Conservation (phyloP, 352 stramenopile species). For the Globisporangium okanoganense region DNA sequence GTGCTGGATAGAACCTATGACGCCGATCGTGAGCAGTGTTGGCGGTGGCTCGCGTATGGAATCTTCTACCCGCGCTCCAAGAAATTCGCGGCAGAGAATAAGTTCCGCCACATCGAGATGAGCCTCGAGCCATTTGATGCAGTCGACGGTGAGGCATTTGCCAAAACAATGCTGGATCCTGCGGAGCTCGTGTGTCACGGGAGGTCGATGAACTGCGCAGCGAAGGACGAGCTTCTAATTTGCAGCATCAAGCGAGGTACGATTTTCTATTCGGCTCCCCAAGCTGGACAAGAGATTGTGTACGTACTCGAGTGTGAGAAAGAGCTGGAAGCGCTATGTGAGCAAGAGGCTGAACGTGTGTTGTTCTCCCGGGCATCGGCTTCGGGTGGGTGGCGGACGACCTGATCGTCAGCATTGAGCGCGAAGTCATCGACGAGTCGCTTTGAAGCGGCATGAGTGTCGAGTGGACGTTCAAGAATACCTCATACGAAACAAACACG, state of each 20-base stretch:
- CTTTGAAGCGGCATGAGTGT: not conserved
- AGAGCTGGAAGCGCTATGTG: constrained; percentile 4
- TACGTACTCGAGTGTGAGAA: not conserved
- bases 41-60: too few species aligned
- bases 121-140: not conserved
- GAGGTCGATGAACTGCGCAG: not conserved
- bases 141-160: not conserved
- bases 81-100: not conserved
- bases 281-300: not conserved
- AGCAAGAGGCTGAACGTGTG: not conserved
- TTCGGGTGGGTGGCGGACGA: not conserved
- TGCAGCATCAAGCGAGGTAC: not conserved
- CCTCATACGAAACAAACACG: not conserved
- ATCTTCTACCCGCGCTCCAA: constrained; percentile 9
- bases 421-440: not conserved
- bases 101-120: not conserved
- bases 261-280: not conserved
- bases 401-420: not conserved
- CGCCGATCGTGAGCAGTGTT: not conserved
- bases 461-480: not conserved
- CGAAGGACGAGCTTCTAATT: not conserved
- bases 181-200: constrained; percentile 7
- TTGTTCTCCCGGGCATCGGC: not conserved
- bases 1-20: not conserved
- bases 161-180: constrained; percentile 2